Conservation (phyloP, 192 early-diverging fungal genomes). For the Jimgerdemannia flammicorona region DNA sequence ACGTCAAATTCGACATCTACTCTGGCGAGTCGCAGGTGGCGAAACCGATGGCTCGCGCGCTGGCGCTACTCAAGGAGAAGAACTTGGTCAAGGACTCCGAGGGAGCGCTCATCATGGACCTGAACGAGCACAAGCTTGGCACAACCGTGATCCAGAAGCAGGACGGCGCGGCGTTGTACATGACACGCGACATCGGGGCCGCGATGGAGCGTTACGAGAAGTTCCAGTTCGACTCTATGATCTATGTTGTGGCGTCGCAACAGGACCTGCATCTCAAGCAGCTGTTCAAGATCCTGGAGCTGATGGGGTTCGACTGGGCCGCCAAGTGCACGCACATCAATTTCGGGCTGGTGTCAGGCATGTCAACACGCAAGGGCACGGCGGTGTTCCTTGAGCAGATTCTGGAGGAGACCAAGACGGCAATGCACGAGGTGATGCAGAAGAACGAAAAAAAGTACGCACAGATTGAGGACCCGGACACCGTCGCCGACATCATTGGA, state of each 20-base stretch:
- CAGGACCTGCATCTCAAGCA: slow-evolving; percentile 93
- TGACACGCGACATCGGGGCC: slow-evolving; percentile 96
- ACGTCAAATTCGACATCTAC: slow-evolving; percentile 91
- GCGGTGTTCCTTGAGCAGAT: slow-evolving; percentile 96
- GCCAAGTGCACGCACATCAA: slow-evolving; percentile 83
- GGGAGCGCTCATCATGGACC: slow-evolving; percentile 85
- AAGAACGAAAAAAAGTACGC: slow-evolving; percentile 84
- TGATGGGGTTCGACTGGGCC: slow-evolving; percentile 80
- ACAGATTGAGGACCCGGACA: slow-evolving; percentile 78
- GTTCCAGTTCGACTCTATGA: slow-evolving; percentile 88
- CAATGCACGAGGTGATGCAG: slow-evolving; percentile 89
- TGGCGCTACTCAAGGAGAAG: slow-evolving; percentile 66
- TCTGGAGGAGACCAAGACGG: slow-evolving; percentile 78
- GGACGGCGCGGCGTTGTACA: slow-evolving; percentile 91
- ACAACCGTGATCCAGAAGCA: slow-evolving; percentile 80
- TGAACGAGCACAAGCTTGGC: slow-evolving; percentile 81
- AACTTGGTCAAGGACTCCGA: slow-evolving; percentile 71
- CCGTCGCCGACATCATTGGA: slow-evolving; percentile 84
- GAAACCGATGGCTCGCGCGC: slow-evolving; percentile 63
- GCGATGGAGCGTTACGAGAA: slow-evolving; percentile 85
- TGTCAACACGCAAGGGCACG: slow-evolving; percentile 95
- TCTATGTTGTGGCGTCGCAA: slow-evolving; percentile 88
- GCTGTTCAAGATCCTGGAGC: slow-evolving; percentile 89
- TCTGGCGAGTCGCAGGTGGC: slow-evolving; percentile 94
- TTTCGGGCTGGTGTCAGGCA: slow-evolving; percentile 93